Evolutionary conservation across 2,329 filamentous ascomycete species (phyloP).

Genomic region (Acarospora socialis): DNA sequence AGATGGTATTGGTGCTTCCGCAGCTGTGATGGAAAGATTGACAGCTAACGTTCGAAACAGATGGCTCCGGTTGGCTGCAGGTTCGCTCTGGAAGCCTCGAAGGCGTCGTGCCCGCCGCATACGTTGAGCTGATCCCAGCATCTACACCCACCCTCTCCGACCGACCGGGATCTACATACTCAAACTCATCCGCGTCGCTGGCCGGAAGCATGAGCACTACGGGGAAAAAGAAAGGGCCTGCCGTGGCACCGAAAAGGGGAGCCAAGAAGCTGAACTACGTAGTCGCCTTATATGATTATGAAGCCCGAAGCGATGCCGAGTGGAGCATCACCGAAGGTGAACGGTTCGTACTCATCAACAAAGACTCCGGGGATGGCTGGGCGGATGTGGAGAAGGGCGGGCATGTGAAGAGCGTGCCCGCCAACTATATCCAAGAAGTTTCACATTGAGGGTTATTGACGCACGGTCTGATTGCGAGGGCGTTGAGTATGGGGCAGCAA

Average conservation of each 20-base stretch:
- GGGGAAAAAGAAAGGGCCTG: slow-evolving; percentile 74
- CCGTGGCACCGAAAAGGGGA: slow-evolving; percentile 76
- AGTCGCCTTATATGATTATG: slow-evolving; percentile 84
- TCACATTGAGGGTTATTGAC: slow-evolving; percentile 21
- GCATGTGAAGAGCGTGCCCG: slow-evolving; percentile 74
- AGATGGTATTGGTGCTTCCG: slow-evolving; percentile 49
- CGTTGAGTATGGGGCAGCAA: too few species aligned
- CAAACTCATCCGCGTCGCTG: slow-evolving; percentile 57
- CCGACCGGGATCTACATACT: slow-evolving; percentile 62
- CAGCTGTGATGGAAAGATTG: too few species aligned
- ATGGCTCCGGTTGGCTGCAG: slow-evolving; percentile 84
- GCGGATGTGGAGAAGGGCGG: slow-evolving; percentile 90
- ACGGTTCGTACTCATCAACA: slow-evolving; percentile 74
- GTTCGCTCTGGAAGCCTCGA: slow-evolving; percentile 54
- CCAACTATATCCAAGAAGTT: slow-evolving; percentile 76
- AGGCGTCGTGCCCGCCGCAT: slow-evolving; percentile 75
- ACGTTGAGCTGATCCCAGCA: slow-evolving; percentile 54
- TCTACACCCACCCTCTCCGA: slow-evolving; percentile 31
- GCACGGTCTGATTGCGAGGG: neutral
- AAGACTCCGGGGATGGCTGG: slow-evolving; percentile 89
- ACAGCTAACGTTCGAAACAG: too few species aligned
- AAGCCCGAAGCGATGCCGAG: slow-evolving; percentile 70
- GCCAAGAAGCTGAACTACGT: slow-evolving; percentile 92
- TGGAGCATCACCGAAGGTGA: slow-evolving; percentile 87
- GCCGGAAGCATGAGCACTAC: slow-evolving; percentile 33